Base-by-base conservation (phyloP, 1,139 yeast species). In the Saccharomycopsis hybrid region DNA sequence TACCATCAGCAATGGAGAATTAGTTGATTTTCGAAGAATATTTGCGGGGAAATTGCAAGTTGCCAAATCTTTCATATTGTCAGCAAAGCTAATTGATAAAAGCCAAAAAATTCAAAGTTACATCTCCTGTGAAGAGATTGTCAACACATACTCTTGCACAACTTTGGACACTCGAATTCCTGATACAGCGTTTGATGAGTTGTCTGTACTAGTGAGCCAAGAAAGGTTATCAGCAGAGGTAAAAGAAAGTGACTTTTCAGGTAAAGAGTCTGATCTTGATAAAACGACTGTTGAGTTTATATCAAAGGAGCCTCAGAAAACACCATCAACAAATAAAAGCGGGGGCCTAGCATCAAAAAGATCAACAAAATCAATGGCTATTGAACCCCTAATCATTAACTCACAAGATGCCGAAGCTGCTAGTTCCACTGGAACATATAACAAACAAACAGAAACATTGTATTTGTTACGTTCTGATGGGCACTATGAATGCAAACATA, bases 11-110 rank as follows among this genome's bases (percentile, higher is more conserved):
- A 55, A 63, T 5, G 72, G 72, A 0, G 56, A 52, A 3, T 53
- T 73, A 5, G 46, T 71, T 8, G 76, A 72, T 55, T 74, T 70
- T 51, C 62, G 75, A 50, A 64, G 72, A 53, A 59, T 71, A 1
- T 59, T 64, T 2, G 43, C 68, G 2, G 58, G 59, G 2, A 69
- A 66, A 42, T 51, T 70, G 2, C 53, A 49, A 3, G 59, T 61
- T 1, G 55, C 59, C 0, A 65, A 62, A 47, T 52, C 63, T 2
- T 69, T 68, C 50, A 57, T 50, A 4, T 43, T 72, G 2, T 53
- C 53, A 1, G 52, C 62, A 2, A 50, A 52, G 1, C 35, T 71
- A 1, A 42, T 41, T 0, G 51, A 57, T 9, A 47, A 39, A 5
- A 49, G 51, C 1, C 64, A 63, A 30, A 46, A 30, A 4, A 56